Evolutionary conservation across 352 stramenopile species (phyloP).

Genomic region (Phytophthora idaei): DNA sequence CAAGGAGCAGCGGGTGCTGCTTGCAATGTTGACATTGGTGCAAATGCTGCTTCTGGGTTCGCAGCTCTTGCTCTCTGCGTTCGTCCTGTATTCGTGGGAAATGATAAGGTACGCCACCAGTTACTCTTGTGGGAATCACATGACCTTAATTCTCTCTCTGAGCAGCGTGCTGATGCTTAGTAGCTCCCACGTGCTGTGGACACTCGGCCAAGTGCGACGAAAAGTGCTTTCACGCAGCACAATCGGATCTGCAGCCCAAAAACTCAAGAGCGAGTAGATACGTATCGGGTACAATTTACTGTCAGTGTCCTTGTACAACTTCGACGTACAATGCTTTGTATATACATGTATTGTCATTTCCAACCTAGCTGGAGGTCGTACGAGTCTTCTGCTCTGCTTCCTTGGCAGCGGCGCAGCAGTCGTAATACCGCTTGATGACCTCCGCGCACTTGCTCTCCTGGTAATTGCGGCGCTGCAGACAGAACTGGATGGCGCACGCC

Average conservation of each 20-base stretch:
- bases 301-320: no score
- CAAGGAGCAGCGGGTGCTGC: conserved; percentile 28
- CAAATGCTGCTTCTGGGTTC: conserved; percentile 42
- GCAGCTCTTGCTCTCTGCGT: conserved; percentile 31
- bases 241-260: conserved; percentile 5
- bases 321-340: no score
- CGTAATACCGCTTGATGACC: conserved; percentile 73
- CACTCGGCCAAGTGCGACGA: conserved; percentile 39
- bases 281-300: neutral
- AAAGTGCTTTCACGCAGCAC: conserved; percentile 18
- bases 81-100: conserved; percentile 47
- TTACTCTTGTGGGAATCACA: neutral
- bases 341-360: neutral
- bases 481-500: conserved; percentile 84
- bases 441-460: conserved; percentile 71
- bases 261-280: conserved; percentile 27
- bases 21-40: conserved; percentile 34
- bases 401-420: conserved; percentile 68
- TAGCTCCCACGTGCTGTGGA: conserved; percentile 55
- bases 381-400: conserved; percentile 30
- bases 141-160: neutral
- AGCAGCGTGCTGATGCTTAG: conserved; percentile 50
- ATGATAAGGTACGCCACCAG: conserved; percentile 39
- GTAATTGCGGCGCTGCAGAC: conserved; percentile 73
- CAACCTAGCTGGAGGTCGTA: neutral